Evolutionary conservation across 768 basidiomycete genomes (phyloP), one percentile per base, ranked within the genome.

Genomic region (Jaapia argillacea): DNA sequence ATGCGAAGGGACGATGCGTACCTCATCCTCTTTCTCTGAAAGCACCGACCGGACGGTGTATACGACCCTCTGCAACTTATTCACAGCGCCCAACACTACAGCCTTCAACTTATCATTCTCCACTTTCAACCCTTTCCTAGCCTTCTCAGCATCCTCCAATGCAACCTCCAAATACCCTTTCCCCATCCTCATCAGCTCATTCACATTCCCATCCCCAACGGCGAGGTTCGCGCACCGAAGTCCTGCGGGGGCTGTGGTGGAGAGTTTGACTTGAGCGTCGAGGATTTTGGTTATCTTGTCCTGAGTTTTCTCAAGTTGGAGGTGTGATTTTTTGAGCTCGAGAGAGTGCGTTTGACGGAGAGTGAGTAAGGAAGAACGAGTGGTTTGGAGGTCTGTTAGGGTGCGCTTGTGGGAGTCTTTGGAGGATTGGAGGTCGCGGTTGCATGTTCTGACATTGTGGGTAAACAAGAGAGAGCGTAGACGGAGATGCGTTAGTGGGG

Each of bases 301-400:
- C 22, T 74, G 50, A 56, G 83, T 77, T 14, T 78, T 71, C 52
- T 90, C 87, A 14, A 80, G 61, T 31, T 91, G 87, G 50, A 81
- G 82, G 51, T 92, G 88, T 53, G 75, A 76, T 67, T 83, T 85
- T 70, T 81, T 88, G 25, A 87, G 57, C 56, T 91, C 89, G 26
- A 70, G 68, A 45, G 75, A 70, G 48, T 87, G 76, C 0, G 80
- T 74, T 31, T 77, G 68, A 21, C 89, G 78, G 10, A 86, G 65
- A 6, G 74, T 74, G 49, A 86, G 85, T 7, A 91, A 54, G 0
- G 77, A 59, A 1, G 76, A 72, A 36, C 81, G 75, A n/a, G 79
- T 77, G 21, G 84, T 79, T 52, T 83, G 81, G 2, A 89, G 71
- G 48, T 88, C 85, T 1, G 67, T 61, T 4, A 69, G 66, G 1